A percentile compares a stretch with the other conserved stretches of the same genome.
phyloP scores from a whole-genome alignment of 257 asterid species.

The Galeopsis tetrahit region DNA sequence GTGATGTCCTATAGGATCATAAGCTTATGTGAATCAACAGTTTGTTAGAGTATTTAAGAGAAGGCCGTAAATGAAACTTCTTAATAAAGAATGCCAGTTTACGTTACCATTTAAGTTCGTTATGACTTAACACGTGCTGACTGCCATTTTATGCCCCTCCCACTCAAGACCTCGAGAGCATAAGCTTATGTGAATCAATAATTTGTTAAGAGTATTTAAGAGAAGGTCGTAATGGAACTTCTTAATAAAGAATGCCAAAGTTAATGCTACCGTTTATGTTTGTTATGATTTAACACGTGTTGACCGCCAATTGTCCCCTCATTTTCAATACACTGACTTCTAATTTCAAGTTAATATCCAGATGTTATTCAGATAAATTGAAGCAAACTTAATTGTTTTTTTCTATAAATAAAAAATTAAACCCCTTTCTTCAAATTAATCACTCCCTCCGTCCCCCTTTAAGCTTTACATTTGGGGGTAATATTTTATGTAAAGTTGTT shows the following conservation, averaged over 20 bases:
- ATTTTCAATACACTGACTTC: background rate
- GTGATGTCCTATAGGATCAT: constrained; percentile 20
- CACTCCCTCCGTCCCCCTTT: no score
- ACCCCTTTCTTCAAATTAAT: constrained; percentile 11
- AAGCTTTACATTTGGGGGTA: no score
- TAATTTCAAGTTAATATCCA: constrained; percentile 4
- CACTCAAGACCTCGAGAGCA: background rate
- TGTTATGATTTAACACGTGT: constrained; percentile 32
- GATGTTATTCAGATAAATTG: background rate
- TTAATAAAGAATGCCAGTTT: constrained; percentile 20
- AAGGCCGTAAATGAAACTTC: constrained; percentile 13
- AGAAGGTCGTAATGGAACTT: constrained; percentile 2
- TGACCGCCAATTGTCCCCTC: background rate
- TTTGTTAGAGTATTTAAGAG: constrained; percentile 8
- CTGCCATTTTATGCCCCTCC: background rate
- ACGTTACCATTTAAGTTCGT: constrained; percentile 15
- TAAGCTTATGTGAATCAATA: background rate
- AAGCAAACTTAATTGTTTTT: background rate
- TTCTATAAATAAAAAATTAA: background rate
- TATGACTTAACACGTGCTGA: background rate
- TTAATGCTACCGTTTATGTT: constrained; percentile 18
- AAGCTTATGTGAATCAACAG: constrained; percentile 5
- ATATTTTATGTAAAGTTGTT: no score
- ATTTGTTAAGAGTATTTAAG: background rate
- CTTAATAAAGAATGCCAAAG: constrained; percentile 11